Percentiles rank a stretch among this genome's conserved stretches.
Evolutionary conservation across 768 basidiomycete species (phyloP).

Genomic region (Suillus occidentalis): DNA sequence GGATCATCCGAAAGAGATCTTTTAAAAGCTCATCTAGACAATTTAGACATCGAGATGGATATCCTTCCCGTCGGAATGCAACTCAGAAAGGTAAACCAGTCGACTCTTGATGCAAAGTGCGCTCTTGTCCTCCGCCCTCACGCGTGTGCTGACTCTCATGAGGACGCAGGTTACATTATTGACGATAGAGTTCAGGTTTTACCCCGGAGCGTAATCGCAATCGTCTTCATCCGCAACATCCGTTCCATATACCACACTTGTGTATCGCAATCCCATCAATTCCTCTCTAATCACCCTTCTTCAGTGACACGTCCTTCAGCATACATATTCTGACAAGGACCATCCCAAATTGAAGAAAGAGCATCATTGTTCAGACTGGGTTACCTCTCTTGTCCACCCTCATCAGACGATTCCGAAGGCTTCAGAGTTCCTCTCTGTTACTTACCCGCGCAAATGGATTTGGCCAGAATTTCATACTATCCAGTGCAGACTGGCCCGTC

Average conservation of each 20-base stretch:
- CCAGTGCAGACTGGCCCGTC: no score
- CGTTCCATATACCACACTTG: no score
- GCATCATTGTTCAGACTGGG: constrained; percentile 51
- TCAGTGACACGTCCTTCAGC: constrained; percentile 39
- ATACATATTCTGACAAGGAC: constrained; percentile 33
- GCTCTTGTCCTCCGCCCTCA: constrained; percentile 26
- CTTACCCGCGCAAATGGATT: no score
- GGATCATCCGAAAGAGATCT: constrained; percentile 57
- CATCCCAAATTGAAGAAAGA: constrained; percentile 43
- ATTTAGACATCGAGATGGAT: constrained; percentile 70
- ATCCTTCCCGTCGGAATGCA: constrained; percentile 84
- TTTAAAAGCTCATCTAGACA: constrained; percentile 67
- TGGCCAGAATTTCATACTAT: no score
- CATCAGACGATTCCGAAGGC: constrained; percentile 55
- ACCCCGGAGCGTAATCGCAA: constrained; percentile 51
- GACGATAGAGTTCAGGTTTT: constrained; percentile 72
- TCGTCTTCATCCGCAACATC: constrained; percentile 35
- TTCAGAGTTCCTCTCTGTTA: constrained; percentile 62
- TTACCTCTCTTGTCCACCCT: constrained; percentile 49
- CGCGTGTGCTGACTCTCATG: constrained; percentile 17
- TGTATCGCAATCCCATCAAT: constrained; percentile 51
- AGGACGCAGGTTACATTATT: constrained; percentile 70
- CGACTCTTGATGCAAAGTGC: constrained; percentile 80
- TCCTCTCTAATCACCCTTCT: constrained; percentile 51
- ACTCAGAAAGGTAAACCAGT: constrained; percentile 72